These are phyloP conservation scores for Teunomyces lycoperdinae DNA, from an alignment of 805 yeast genomes.

Conservation along the genomic window DNA sequence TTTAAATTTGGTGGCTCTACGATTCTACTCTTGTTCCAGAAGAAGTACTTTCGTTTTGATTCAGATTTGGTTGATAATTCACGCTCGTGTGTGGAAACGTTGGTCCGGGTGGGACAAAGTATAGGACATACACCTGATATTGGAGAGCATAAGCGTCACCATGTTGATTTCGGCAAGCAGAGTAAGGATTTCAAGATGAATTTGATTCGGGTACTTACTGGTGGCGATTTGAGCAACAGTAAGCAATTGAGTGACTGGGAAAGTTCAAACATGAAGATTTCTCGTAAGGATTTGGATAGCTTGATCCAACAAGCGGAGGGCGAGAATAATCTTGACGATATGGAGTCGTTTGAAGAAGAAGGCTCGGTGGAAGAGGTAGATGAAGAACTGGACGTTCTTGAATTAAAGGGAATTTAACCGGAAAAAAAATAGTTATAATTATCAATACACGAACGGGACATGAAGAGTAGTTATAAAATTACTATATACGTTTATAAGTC, in stretches of 20 bases:
- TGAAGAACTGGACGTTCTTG: slow-evolving; percentile 12
- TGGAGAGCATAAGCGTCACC: slow-evolving; percentile 48
- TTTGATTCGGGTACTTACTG: slow-evolving; percentile 57
- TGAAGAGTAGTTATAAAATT: too few relatives aligned
- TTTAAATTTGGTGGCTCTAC: slow-evolving; percentile 98
- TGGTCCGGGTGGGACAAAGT: slow-evolving; percentile 87
- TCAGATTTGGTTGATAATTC: slow-evolving; percentile 72
- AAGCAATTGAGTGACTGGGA: slow-evolving; percentile 39
- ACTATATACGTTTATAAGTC: too few relatives aligned
- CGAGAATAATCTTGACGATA: slow-evolving; percentile 12
- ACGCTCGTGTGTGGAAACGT: slow-evolving; percentile 67
- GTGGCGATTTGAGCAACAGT: slow-evolving; percentile 42
- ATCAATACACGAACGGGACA: too few relatives aligned
- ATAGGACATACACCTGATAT: slow-evolving; percentile 67
- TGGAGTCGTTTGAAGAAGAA: slow-evolving; percentile 11
- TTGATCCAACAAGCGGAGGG: slow-evolving; percentile 8
- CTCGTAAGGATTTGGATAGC: slow-evolving; percentile 20
- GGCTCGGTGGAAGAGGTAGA: slow-evolving; percentile 13
- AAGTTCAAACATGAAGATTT: slow-evolving; percentile 24
- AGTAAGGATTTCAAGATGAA: slow-evolving; percentile 45
- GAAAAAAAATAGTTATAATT: too few relatives aligned
- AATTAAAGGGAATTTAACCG: not conserved
- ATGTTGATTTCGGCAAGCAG: slow-evolving; percentile 44
- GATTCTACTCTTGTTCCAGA: slow-evolving; percentile 61
- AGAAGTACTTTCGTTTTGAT: slow-evolving; percentile 56